Evolutionary conservation across 2,329 filamentous ascomycete genomes (phyloP).

Genomic region (Davidsoniella australis): DNA sequence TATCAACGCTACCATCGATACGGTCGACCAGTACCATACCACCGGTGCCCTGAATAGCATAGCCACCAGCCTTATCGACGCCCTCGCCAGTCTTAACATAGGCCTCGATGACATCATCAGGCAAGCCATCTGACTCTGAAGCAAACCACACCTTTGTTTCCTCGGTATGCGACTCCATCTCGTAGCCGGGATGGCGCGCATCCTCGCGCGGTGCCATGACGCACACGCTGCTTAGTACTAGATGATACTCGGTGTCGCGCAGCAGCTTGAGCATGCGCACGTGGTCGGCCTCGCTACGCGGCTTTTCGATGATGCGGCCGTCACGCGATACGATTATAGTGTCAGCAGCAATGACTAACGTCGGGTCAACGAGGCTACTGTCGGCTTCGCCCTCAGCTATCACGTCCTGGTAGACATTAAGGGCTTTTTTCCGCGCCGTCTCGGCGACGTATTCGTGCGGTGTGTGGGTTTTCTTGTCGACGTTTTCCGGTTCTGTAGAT

Average conservation of each 20-base stretch:
- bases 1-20: conserved; percentile 82
- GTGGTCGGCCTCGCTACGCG: conserved; percentile 64
- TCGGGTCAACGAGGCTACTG: conserved; percentile 44
- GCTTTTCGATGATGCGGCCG: conserved; percentile 81
- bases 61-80: conserved; percentile 89
- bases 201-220: conserved; percentile 70
- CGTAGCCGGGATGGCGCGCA: conserved; percentile 70
- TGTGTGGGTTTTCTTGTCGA: conserved; percentile 55
- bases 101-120: conserved; percentile 65
- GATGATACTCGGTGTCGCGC: conserved; percentile 60
- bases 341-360: conserved; percentile 75
- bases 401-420: conserved; percentile 45
- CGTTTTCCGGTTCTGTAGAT: conserved; percentile 68
- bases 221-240: conserved; percentile 71
- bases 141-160: conserved; percentile 88
- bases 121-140: conserved; percentile 34
- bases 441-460: conserved; percentile 83
- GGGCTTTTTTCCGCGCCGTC: conserved; percentile 70
- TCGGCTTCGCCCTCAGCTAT: conserved; percentile 26
- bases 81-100: conserved; percentile 80
- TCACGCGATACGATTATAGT: conserved; percentile 67
- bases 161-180: conserved; percentile 64
- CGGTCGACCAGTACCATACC: conserved; percentile 74
- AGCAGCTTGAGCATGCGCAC: conserved; percentile 67
- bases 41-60: conserved; percentile 80